phyloP scores from a whole-genome alignment of 192 early-diverging fungal genomes.

The Coemansia sp. region DNA sequence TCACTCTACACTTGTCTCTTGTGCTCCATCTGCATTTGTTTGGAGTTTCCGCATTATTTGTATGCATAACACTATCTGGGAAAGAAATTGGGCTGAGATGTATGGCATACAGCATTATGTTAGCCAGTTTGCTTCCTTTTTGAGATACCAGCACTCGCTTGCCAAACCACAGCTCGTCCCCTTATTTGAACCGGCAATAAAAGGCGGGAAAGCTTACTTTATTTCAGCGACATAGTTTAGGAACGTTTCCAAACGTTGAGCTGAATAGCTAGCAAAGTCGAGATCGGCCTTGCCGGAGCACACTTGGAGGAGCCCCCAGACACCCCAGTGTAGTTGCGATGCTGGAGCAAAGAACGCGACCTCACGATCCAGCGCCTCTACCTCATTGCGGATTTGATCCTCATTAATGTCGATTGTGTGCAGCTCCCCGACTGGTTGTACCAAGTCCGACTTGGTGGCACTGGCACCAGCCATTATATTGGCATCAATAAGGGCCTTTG shows the following conservation, averaged over 20 bases:
- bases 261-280: conserved; percentile 70
- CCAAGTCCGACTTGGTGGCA: conserved; percentile 31
- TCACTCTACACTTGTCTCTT: not conserved
- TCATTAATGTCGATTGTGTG: conserved; percentile 20
- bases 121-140: too few relatives aligned
- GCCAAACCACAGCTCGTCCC: too few relatives aligned
- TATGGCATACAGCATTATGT: too few relatives aligned
- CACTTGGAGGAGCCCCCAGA: conserved; percentile 80
- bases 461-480: conserved; percentile 31
- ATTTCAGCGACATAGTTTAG: conserved; percentile 17
- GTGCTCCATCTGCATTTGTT: not conserved
- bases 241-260: conserved; percentile 57
- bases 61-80: not conserved
- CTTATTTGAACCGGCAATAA: too few relatives aligned
- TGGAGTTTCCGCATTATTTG: not conserved
- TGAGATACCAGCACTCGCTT: too few relatives aligned
- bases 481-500: conserved; percentile 48
- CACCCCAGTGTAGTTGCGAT: conserved; percentile 72
- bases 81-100: not conserved
- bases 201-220: not conserved
- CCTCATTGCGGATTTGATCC: conserved; percentile 19
- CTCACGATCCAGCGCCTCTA: conserved; percentile 31
- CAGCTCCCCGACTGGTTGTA: conserved; percentile 7
- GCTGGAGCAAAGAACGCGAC: conserved; percentile 35
- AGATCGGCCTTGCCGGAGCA: conserved; percentile 73